Percentiles rank a stretch among this genome's conserved stretches.
phyloP scores from a whole-genome alignment of 1,284 basidiomycete species.

The Ceratobasidium papillatum region DNA sequence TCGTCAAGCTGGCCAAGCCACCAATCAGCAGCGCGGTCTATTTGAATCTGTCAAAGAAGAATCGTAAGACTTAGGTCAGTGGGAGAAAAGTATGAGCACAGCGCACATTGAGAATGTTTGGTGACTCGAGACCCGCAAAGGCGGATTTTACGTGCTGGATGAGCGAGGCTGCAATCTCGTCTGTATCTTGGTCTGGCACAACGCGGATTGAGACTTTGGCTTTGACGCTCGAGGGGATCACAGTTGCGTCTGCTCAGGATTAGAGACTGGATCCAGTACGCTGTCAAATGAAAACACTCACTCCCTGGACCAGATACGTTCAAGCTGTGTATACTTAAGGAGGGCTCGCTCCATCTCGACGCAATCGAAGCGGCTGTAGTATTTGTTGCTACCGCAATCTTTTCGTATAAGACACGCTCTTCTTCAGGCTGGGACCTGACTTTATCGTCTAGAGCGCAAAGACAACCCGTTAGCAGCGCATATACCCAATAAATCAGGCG shows the following conservation, averaged over 20 bases:
- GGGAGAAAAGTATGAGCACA: neutral
- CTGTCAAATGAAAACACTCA: constrained; percentile 52
- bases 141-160: constrained; percentile 65
- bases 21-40: constrained; percentile 92
- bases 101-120: constrained; percentile 75
- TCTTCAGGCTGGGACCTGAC: constrained; percentile 73
- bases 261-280: neutral
- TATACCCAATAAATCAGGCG: constrained; percentile 19
- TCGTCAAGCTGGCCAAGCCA: constrained; percentile 90
- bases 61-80: neutral
- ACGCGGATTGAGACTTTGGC: constrained; percentile 88
- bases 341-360: constrained; percentile 81
- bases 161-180: constrained; percentile 71
- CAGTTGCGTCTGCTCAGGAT: constrained; percentile 69
- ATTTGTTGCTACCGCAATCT: constrained; percentile 73
- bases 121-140: constrained; percentile 71
- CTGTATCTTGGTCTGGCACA: constrained; percentile 91
- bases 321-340: constrained; percentile 75
- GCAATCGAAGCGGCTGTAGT: constrained; percentile 71
- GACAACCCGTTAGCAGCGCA: constrained; percentile 34
- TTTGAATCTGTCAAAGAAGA: constrained; percentile 65
- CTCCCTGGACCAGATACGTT: constrained; percentile 78
- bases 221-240: constrained; percentile 84
- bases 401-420: constrained; percentile 72
- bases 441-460: constrained; percentile 66